Evolutionary conservation across 139 green algal species (phyloP).

Genomic region (Pycnococcus provasolii): DNA sequence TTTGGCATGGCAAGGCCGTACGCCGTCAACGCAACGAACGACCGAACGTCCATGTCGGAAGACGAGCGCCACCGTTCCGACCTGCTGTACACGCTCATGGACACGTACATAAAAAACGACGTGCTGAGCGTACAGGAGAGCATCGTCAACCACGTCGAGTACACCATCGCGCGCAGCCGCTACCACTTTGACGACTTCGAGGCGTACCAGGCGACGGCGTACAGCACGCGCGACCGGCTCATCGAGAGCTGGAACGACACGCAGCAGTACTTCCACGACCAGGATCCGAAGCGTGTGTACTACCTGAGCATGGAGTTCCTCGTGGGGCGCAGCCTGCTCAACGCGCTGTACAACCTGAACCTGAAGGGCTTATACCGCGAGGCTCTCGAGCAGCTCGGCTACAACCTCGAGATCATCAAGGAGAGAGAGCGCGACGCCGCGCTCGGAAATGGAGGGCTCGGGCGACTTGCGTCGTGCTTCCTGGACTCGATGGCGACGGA

Average conservation of each 20-base stretch:
- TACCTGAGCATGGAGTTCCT: conserved; percentile 97
- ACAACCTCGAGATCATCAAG: conserved; percentile 37
- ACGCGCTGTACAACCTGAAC: conserved; percentile 86
- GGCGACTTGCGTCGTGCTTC: conserved; percentile 94
- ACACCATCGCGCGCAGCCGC: conserved; percentile 84
- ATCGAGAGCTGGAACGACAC: conserved; percentile 99
- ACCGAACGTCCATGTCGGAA: too few species aligned
- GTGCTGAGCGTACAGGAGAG: conserved; percentile 88
- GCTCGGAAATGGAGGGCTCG: conserved; percentile 94
- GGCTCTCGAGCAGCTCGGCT: conserved; percentile 70
- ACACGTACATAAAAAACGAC: conserved; percentile 91
- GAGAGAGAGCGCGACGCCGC: conserved; percentile 60
- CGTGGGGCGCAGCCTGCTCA: conserved; percentile 88
- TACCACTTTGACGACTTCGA: conserved; percentile 92
- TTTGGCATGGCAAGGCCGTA: too few species aligned
- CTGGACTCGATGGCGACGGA: conserved; percentile 96
- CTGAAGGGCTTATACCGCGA: conserved; percentile 67
- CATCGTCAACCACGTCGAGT: conserved; percentile 97
- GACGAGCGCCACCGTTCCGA: conserved; percentile 5
- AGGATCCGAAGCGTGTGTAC: conserved; percentile 89
- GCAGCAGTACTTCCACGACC: conserved; percentile 81
- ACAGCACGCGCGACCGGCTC: conserved; percentile 79
- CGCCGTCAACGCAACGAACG: too few species aligned
- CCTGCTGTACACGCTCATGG: conserved; percentile 74
- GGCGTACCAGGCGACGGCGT: conserved; percentile 80